Evolutionary conservation across 495 filamentous ascomycete genomes (phyloP), one percentile per base, ranked within the genome.

Genomic region (Evansstolkia leycettana): DNA sequence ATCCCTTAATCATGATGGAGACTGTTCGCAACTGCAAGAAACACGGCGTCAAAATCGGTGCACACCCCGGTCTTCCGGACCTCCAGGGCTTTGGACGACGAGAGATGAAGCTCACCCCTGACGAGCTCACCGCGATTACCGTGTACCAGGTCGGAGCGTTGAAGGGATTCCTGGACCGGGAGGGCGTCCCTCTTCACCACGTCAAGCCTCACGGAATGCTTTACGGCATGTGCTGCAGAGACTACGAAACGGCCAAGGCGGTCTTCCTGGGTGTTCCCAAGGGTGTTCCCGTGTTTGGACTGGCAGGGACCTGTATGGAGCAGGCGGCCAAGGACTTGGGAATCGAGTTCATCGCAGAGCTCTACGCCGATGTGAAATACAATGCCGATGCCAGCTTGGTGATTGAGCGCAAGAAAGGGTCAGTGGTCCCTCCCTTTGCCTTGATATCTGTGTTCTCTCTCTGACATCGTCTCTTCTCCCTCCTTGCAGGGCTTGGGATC

Each of bases 1-100:
- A 78, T 39, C 74, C 75, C 2, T 41, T 73, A 1, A 71, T 75
- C 34, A 80, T 80, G 74, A 47, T 59, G 27, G 54, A 71, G 32
- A 77, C 73, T 3, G 70, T 78, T 11, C 56, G 57, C 3, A 46
- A 58, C 13, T 75, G 72, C 47, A 78, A 75, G 49, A 39, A 58
- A 27, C 68, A 73, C 42, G 52, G 56, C 34, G 60, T 78, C 24
- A 52, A 50, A 16, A 54, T 73, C 16, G 75, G 73, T 2, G 75
- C 75, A 0, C 75, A 80, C 37, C 75, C 75, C 1, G 75, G 74
- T 2, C 53, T 78, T 3, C 75, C 65, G 26, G 75, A 77, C 40
- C 52, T 80, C 11, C 69, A 74, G 48, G 75, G 75, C 5, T 80
- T 80, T 42, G 75, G 75, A 1, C 50, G 75, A 14, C 63, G 75